Evolutionary conservation across 176 grass and related monocot genomes (phyloP).

Genomic region (Guadua angustifolia): DNA sequence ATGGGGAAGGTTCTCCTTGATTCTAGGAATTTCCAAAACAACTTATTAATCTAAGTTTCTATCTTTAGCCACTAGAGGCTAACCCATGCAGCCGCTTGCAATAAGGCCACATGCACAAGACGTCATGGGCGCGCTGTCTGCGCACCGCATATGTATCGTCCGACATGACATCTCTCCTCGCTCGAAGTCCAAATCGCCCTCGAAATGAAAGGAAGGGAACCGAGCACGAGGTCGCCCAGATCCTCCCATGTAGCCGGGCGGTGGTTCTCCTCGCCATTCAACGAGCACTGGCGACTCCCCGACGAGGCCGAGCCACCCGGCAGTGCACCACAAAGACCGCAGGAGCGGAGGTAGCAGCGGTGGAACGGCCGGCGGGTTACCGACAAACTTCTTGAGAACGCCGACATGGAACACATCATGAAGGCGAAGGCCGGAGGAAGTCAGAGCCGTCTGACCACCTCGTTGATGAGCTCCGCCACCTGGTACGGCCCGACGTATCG

Average conservation of each 20-base stretch:
- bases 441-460: background rate
- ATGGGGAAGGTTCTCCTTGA: background rate
- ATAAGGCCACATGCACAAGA: no score
- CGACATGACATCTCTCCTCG: conserved; percentile 8
- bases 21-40: no score
- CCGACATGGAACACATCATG: no score
- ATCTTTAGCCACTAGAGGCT: no score
- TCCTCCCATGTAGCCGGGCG: background rate
- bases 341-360: no score
- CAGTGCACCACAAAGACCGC: no score
- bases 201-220: background rate
- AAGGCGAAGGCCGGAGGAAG: background rate
- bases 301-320: no score
- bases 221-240: background rate
- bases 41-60: no score
- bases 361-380: no score
- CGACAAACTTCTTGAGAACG: no score
- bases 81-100: background rate
- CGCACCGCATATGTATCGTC: background rate
- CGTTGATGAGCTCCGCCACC: no score
- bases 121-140: background rate
- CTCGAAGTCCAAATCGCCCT: background rate
- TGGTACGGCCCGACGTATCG: background rate
- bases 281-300: background rate
- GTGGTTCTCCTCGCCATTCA: background rate